A percentile compares a stretch with the other conserved stretches of the same genome.
These are phyloP conservation scores for Globisporangium mamillatum DNA, from an alignment of 352 stramenopile species.

Conservation along the genomic window DNA sequence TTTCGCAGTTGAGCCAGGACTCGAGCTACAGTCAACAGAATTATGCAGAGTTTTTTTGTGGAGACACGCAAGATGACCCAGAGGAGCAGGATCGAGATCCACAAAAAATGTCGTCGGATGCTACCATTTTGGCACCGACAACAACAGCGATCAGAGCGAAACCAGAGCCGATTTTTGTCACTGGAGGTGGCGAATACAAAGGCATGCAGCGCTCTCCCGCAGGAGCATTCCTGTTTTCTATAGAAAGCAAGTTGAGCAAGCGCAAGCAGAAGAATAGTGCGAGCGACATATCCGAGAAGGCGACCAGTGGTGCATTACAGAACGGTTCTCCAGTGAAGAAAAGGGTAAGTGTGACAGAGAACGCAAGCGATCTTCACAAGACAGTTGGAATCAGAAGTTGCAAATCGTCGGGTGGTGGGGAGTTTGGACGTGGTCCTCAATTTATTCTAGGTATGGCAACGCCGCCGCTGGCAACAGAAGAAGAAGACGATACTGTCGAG, in stretches of 20 bases:
- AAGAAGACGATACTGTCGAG: not conserved
- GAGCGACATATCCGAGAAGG: not conserved
- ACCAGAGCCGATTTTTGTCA: not conserved
- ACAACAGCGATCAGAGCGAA: not conserved
- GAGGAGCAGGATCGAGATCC: conserved; percentile 2
- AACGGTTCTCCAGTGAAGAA: not conserved
- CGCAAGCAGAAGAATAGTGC: conserved; percentile 11
- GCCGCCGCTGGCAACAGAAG: not conserved
- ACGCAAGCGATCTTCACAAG: not conserved
- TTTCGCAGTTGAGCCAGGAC: conserved; percentile 20
- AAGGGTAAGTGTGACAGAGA: not conserved
- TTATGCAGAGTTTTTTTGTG: conserved; percentile 47
- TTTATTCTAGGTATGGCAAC: not conserved
- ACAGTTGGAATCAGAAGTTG: not conserved
- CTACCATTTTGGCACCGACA: not conserved
- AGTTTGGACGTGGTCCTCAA: not conserved
- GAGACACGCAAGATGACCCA: conserved; percentile 54
- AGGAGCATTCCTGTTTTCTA: conserved; percentile 20
- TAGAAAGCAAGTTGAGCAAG: conserved; percentile 26
- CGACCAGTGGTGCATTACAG: not conserved
- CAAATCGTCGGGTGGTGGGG: not conserved
- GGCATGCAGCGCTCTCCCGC: conserved; percentile 14
- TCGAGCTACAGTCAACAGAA: conserved; percentile 25
- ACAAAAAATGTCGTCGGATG: not conserved
- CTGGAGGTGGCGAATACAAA: not conserved